A percentile compares a stretch with the other conserved stretches of the same genome.
Evolutionary conservation across 1,139 yeast genomes (phyloP).

Genomic region (Saccharomycopsis crataegensis): DNA sequence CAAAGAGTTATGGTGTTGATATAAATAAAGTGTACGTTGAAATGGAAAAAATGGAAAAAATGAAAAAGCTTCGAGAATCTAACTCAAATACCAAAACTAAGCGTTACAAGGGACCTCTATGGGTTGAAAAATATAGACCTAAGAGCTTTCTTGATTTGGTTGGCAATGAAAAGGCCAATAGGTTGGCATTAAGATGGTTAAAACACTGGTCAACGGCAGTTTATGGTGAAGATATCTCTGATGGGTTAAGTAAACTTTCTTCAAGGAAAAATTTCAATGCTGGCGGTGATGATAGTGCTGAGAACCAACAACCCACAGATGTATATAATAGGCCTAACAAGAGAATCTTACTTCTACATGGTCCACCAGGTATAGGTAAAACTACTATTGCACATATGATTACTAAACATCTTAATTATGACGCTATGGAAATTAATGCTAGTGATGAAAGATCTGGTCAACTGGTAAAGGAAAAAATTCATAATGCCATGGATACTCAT

Average conservation of each 20-base stretch:
- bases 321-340: conserved; percentile 62
- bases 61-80: not conserved
- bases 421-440: conserved; percentile 81
- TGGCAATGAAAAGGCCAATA: conserved; percentile 77
- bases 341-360: conserved; percentile 68
- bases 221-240: conserved; percentile 37
- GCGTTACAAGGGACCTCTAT: conserved; percentile 28
- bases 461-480: conserved; percentile 52
- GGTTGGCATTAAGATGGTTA: conserved; percentile 71
- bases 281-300: not conserved
- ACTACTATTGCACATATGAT: conserved; percentile 83
- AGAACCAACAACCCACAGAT: conserved; percentile 31
- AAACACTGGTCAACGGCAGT: conserved; percentile 73
- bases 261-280: conserved; percentile 3
- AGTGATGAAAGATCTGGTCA: conserved; percentile 71
- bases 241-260: conserved; percentile 22
- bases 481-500: conserved; percentile 61
- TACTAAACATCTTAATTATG: conserved; percentile 77
- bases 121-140: conserved; percentile 89
- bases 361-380: conserved; percentile 96
- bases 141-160: conserved; percentile 57
- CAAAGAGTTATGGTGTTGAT: conserved; percentile 29
- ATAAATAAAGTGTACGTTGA: conserved; percentile 29
- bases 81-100: not conserved
- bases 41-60: conserved; percentile 24